Conservation (phyloP, 2,329 filamentous ascomycete species). For the Alternaria alternata region DNA sequence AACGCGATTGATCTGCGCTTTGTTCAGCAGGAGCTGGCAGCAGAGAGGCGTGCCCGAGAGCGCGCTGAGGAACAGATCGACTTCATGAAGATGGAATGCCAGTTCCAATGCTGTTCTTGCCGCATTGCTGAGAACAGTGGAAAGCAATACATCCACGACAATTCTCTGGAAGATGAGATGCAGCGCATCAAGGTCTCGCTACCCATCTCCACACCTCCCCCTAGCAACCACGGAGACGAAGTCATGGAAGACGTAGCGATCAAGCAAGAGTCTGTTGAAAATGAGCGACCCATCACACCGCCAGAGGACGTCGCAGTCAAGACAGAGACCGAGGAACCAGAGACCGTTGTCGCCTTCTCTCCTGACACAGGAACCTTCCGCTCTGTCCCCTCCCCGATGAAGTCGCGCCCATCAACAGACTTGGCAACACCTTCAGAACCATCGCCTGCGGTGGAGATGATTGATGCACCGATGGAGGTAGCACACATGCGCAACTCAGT, state of each 20-base stretch:
- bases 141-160: slow-evolving; percentile 51
- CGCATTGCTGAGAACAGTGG: slow-evolving; percentile 52
- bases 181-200: slow-evolving; percentile 53
- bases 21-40: slow-evolving; percentile 61
- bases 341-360: slow-evolving; percentile 44
- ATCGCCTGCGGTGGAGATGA: slow-evolving; percentile 29
- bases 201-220: slow-evolving; percentile 67
- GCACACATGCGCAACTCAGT: slow-evolving; percentile 33
- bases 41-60: slow-evolving; percentile 67
- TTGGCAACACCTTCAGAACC: slow-evolving; percentile 23
- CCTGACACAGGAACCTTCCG: slow-evolving; percentile 51
- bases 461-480: slow-evolving; percentile 32
- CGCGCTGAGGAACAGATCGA: slow-evolving; percentile 76
- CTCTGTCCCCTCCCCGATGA: slow-evolving; percentile 41
- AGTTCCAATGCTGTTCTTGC: slow-evolving; percentile 72
- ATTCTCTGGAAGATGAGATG: slow-evolving; percentile 46
- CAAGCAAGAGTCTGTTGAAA: slow-evolving; percentile 30
- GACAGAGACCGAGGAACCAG: slow-evolving; percentile 17
- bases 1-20: slow-evolving; percentile 55
- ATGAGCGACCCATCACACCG: slow-evolving; percentile 32
- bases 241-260: slow-evolving; percentile 43
- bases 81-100: slow-evolving; percentile 78
- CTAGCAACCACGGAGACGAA: slow-evolving; percentile 67
- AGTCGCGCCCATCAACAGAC: slow-evolving; percentile 24
- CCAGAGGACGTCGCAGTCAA: slow-evolving; percentile 20